Percentiles rank a stretch among this genome's conserved stretches.
Evolutionary conservation across 768 basidiomycete species (phyloP).

Genomic region (Leccinum incarnatum): DNA sequence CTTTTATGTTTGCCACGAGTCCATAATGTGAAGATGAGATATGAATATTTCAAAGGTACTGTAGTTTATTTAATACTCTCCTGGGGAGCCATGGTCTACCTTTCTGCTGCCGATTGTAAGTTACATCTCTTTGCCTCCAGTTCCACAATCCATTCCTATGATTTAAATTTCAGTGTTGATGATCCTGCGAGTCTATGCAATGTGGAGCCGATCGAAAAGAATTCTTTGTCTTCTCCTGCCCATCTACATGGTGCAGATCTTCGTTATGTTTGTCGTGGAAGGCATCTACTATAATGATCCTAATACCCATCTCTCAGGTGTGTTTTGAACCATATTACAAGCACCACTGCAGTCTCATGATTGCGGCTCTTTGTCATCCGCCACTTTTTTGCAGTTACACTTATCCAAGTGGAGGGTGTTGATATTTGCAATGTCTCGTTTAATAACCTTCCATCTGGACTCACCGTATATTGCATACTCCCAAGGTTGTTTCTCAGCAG

Average conservation of each 20-base stretch:
- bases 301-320: constrained; percentile 1
- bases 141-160: not conserved
- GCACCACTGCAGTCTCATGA: not conserved
- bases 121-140: not conserved
- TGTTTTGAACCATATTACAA: not conserved
- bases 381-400: not conserved
- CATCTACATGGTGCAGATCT: not conserved
- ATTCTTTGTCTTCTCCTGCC: constrained; percentile 5
- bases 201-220: constrained; percentile 9
- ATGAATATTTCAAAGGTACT: not conserved
- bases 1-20: not conserved
- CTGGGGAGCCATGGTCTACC: constrained; percentile 8
- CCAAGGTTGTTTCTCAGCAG: not conserved
- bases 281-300: constrained; percentile 8
- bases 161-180: constrained; percentile 9
- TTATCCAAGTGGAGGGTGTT: not conserved
- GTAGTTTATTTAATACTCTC: not conserved
- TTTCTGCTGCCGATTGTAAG: constrained; percentile 13
- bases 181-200: constrained; percentile 13
- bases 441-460: not conserved
- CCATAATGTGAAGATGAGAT: not conserved
- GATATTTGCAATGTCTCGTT: not conserved
- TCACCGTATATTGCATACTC: not conserved
- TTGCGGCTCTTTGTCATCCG: not conserved
- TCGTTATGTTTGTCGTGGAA: not conserved